Conservation (phyloP, 2,329 filamentous ascomycete genomes). For the Arthrobotrys musiformis region DNA sequence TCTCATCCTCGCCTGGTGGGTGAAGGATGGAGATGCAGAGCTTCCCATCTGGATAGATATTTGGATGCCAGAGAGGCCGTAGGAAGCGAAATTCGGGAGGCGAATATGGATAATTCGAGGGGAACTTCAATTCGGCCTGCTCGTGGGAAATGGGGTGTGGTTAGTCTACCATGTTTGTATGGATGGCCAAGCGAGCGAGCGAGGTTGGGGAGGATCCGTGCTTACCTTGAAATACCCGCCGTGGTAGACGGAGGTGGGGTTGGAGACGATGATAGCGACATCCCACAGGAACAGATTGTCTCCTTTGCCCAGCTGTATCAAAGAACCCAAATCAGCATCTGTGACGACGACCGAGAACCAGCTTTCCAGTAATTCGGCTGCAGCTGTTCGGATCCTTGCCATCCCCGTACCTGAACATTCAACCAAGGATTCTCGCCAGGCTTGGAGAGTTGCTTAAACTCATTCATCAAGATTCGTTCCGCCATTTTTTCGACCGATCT, state of each 20-base stretch:
- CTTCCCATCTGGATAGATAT: constrained; percentile 89
- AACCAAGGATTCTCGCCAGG: constrained; percentile 80
- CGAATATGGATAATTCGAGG: constrained; percentile 85
- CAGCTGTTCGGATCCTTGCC: constrained; percentile 1
- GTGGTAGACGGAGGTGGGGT: constrained; percentile 89
- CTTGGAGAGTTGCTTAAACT: constrained; percentile 81
- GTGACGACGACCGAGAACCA: neutral
- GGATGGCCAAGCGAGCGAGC: constrained; percentile 4
- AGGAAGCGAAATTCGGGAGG: constrained; percentile 90
- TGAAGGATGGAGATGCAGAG: constrained; percentile 98
- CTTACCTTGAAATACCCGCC: constrained; percentile 84
- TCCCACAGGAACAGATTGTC: constrained; percentile 89
- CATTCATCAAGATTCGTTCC: constrained; percentile 87
- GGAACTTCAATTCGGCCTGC: constrained; percentile 86
- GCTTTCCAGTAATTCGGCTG: constrained; percentile 14
- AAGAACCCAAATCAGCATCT: constrained; percentile 2
- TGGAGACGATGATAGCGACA: constrained; percentile 89
- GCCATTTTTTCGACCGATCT: constrained; percentile 63
- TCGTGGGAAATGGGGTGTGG: neutral
- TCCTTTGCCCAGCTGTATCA: constrained; percentile 72
- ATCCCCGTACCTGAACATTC: constrained; percentile 81
- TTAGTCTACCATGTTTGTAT: too few species aligned
- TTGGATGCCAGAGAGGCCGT: constrained; percentile 85
- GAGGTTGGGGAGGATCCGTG: constrained; percentile 21
- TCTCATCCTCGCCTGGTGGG: constrained; percentile 87